Base-by-base conservation (phyloP, 2,329 filamentous ascomycete genomes). In the Amesomyces nigricolor region DNA sequence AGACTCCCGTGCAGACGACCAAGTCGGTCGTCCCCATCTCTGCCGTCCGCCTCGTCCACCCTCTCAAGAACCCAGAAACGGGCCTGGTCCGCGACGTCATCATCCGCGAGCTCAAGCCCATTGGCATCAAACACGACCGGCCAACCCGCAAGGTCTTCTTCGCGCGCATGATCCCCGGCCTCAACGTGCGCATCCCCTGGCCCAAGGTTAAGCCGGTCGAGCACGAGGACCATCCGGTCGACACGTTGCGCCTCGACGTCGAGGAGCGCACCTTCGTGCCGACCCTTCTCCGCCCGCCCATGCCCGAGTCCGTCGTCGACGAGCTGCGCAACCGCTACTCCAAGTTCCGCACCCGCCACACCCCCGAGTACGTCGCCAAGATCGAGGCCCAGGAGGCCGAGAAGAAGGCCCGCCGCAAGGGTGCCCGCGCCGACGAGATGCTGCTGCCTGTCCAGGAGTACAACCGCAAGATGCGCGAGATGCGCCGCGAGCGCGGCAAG, bases 261-360 rank as follows among this genome's bases (percentile, higher is more conserved):
- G 89, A 95, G 66, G 78, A 83, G 60, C 78, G 76, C 65, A 89
- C 88, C 1, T 96, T 88, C 68, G 77, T 86, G 53, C 91, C 91
- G n/a, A 88, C 83, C 37, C 77, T 97, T 22, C 75, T 91, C 29
- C 76, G 80, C 14, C 80, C 88, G 26, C 92, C 92, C 13, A 89
- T 96, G 79, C 91, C 92, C 5, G 72, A 77, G 30, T 74, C 72
- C n/a, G 80, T 96, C 38, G 79, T 95, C 62, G 85, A 96, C 69
- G 92, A 97, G 76, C 77, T 97, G 67, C 81, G 91, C 67, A 87
- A 88, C 75, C 87, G 85, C 68, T 95, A 86, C 78, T 88, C 86
- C 63, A 83, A 80, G 65, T 94, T 91, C 82, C 80, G 91, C 66
- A 90, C 85, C 51, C 79, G 89, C 47, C 89, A 95, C 73, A 87